Evolutionary conservation across 768 basidiomycete genomes (phyloP), one percentile per base, ranked within the genome.

Genomic region (Podaxis sp.): DNA sequence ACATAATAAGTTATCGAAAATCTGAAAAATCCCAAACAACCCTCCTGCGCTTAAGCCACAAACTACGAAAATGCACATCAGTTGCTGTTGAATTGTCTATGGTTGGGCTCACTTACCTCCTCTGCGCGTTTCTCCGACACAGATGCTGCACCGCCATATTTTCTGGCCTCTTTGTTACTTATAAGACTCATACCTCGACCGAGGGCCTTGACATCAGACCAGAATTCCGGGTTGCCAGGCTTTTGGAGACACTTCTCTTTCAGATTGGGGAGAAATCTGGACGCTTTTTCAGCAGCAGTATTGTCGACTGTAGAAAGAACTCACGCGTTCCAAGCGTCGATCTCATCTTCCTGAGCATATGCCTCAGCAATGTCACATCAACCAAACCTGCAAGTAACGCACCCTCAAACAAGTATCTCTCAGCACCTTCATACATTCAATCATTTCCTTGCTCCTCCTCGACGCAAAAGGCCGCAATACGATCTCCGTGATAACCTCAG

Each of bases 261-360:
- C 18, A 93, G 72, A 21, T 83, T 76, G 13, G 68, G 71, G 50
- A 93, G 62, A 68, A 91, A 91, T 14, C 91, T 92, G 47, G 16
- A 56, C 50, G 58, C 18, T 36, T 35, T 59, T 50, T 23, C 14
- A 63, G 40, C 4, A 44, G 32, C 28, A 56, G 18, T 21, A 13
- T n/a, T 4, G 52, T n/a, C 50, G 1, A 10, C 18, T 4, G 23
- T 23, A 48, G 23, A 13, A 18, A 44, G 18, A 38, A 76, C 82
- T 65, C 64, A 89, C 88, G 68, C 73, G 72, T 94, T 93, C 91
- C 91, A 94, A 35, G 82, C 82, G 48, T 89, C 88, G 38, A 93
- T 83, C 70, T 93, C 90, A 70, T 93, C 90, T 73, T 93, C 89
- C 85, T 91, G 64, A 57, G 5, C 21, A 42, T 36, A 18, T 14